Conservation (phyloP, 1,284 basidiomycete species). For the Cryptococcus jaspeensis region DNA sequence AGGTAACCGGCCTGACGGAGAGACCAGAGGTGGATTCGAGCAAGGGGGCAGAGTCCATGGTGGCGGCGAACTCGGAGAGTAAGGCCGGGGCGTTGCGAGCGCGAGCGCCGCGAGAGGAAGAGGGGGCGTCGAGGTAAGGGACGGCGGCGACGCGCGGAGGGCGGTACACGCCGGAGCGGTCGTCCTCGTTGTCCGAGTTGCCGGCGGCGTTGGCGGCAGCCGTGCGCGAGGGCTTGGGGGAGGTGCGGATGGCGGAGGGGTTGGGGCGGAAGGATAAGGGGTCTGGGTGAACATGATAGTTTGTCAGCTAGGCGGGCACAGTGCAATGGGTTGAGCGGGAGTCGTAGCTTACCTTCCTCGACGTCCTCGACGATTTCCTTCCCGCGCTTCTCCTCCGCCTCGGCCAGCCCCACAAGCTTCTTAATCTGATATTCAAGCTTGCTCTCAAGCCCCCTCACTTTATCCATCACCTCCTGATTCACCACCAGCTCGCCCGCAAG, state of each 20-base stretch:
- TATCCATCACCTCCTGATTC: conserved; percentile 55
- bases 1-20: conserved; percentile 43
- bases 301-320: conserved; percentile 1
- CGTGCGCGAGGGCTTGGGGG: conserved; percentile 18
- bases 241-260: conserved; percentile 53
- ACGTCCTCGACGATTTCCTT: conserved; percentile 58
- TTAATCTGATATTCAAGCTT: conserved; percentile 94
- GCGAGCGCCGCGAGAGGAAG: conserved; percentile 49
- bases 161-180: conserved; percentile 68
- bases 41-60: conserved; percentile 59
- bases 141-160: conserved; percentile 90
- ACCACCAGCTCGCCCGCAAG: conserved; percentile 39
- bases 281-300: conserved; percentile 57
- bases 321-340: background rate
- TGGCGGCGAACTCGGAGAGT: conserved; percentile 60
- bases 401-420: conserved; percentile 75
- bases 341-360: conserved; percentile 60
- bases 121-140: conserved; percentile 70
- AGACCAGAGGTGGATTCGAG: conserved; percentile 79
- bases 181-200: conserved; percentile 41
- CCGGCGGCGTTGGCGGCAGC: conserved; percentile 3
- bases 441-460: conserved; percentile 64
- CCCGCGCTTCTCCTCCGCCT: conserved; percentile 54
- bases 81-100: conserved; percentile 72
- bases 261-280: conserved; percentile 89